phyloP scores from a whole-genome alignment of 306 rosid species.

The Dalbergia oliveri region DNA sequence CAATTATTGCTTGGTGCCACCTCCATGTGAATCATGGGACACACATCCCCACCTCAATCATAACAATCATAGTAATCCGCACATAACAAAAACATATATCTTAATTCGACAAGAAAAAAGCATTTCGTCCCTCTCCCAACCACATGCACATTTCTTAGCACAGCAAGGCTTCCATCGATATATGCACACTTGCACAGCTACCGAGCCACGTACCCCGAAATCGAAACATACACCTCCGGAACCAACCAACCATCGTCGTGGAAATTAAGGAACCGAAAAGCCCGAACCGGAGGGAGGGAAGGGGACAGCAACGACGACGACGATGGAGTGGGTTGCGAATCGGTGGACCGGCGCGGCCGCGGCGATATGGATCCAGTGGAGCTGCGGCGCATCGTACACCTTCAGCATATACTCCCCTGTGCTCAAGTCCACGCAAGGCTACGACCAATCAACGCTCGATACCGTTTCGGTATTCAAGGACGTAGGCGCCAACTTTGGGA shows the following conservation, averaged over 20 bases:
- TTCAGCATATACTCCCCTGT: constrained; percentile 83
- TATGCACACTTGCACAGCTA: background rate
- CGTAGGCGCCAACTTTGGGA: constrained; percentile 86
- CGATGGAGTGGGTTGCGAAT: constrained; percentile 58
- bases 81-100: too few species aligned
- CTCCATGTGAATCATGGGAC: too few species aligned
- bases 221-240: background rate
- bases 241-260: background rate
- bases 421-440: constrained; percentile 75
- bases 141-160: too few species aligned
- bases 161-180: too few species aligned
- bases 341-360: constrained; percentile 75
- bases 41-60: too few species aligned
- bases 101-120: too few species aligned
- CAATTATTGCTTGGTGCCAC: too few species aligned
- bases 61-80: too few species aligned
- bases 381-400: constrained; percentile 88
- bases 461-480: constrained; percentile 95
- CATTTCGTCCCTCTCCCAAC: too few species aligned
- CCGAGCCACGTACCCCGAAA: background rate
- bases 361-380: constrained; percentile 84
- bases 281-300: background rate
- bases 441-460: constrained; percentile 91
- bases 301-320: background rate
- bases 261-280: background rate